A percentile compares a stretch with the other conserved stretches of the same genome.
Evolutionary conservation across 495 filamentous ascomycete species (phyloP).

Genomic region (Pyronema domesticum): DNA sequence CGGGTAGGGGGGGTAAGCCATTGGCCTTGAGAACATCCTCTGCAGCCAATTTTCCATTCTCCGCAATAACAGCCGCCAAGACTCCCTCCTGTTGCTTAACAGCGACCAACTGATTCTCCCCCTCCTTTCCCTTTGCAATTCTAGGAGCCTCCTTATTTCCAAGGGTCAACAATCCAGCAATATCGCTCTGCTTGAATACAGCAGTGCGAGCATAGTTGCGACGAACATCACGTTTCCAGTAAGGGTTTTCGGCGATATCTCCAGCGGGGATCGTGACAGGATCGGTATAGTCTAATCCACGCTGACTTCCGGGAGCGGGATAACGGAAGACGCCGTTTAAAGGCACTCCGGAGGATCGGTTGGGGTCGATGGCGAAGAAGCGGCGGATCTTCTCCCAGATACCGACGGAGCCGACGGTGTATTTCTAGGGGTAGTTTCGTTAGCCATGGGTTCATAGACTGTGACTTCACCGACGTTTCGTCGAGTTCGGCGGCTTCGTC

Average conservation of each 20-base stretch:
- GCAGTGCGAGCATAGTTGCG: conserved; percentile 71
- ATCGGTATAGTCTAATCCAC: conserved; percentile 66
- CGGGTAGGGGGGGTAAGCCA: conserved; percentile 70
- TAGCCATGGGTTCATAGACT: no score
- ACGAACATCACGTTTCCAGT: conserved; percentile 88
- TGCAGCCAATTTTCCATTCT: conserved; percentile 37
- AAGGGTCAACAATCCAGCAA: conserved; percentile 66
- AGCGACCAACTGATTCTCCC: conserved; percentile 59
- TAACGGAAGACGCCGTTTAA: conserved; percentile 85
- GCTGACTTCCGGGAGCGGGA: conserved; percentile 63
- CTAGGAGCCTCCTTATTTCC: conserved; percentile 67
- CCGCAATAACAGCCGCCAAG: conserved; percentile 52
- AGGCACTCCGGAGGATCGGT: conserved; percentile 78
- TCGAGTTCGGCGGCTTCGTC: background rate
- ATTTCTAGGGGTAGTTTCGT: conserved; percentile 47
- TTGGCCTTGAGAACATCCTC: conserved; percentile 49
- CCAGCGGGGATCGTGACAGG: conserved; percentile 80
- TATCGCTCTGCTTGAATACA: conserved; percentile 65
- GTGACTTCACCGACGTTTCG: no score
- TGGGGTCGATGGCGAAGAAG: conserved; percentile 62
- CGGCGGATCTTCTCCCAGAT: conserved; percentile 75
- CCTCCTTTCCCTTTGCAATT: conserved; percentile 69
- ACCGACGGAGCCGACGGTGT: conserved; percentile 81
- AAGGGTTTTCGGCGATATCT: conserved; percentile 91
- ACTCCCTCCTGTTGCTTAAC: conserved; percentile 55